Base-by-base conservation (phyloP, 75 land plant species). In the Chamaecyparis obtusa region DNA sequence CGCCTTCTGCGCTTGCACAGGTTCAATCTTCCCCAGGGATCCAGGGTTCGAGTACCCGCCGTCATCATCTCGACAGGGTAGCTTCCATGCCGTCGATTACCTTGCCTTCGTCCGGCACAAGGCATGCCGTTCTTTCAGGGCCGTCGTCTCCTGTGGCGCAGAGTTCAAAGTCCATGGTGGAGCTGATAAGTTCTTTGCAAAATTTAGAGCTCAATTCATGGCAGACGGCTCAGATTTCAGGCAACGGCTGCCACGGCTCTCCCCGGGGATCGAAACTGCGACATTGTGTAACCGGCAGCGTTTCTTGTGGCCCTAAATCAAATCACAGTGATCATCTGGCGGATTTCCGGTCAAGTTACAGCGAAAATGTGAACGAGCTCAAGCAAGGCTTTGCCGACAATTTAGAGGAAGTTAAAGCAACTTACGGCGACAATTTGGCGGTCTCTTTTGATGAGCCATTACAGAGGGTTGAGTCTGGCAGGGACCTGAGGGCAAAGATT, bases 381-480 rank as follows among this genome's bases (percentile, higher is more conserved):
- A 8, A 7, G 30, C n/a, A 64, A 21, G 64, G 24, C 5, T 21
- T 19, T 57, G 27, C 3, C 7, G 64, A 19, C 69, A 60, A 60
- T 60, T 60, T 60, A 19, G 67, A 5, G 67, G 69, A 64, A 7
- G 48, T 14, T 27, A 46, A 81, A 46, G 21, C 83, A 27, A 81
- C 30, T 19, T 81, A 87, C 16, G 67, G 16, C 71, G 71, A 24
- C 24, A 67, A 67, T 27, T 3, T 67, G 30, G 71, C 71, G 3
- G 76, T 11, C 76, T 0, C 13, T 13, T 74, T 9, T 74, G 55
- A 46, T 27, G 91, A 87, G 16, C 86, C 89, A 2, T 89, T 91
- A 89, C 93, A 94, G 87, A 88, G 96, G 87, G 98, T 97, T 56
- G 99, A 97, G 91, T 97, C 99, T 5, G 99, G 99, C n/a, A 90